Base-by-base conservation (phyloP, 345 rosid species). In the Angophora floribunda region DNA sequence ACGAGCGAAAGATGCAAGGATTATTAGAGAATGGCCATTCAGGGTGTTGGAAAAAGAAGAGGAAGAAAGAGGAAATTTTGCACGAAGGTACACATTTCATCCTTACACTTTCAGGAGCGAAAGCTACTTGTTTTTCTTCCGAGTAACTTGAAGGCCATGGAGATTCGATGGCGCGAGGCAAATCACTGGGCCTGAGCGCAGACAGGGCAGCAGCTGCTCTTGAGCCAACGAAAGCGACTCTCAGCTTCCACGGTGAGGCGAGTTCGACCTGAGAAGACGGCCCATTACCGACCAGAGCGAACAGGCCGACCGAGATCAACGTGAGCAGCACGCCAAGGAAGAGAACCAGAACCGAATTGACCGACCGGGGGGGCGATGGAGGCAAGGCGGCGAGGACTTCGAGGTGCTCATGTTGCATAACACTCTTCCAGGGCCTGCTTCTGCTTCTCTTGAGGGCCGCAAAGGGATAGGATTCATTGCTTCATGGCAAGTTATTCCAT, bases 401-500 rank as follows among this genome's bases (percentile, higher is more conserved):
- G 26, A 44, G 44, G 84, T 36, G 49, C 84, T 22, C 84, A 75
- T 75, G 4, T 19, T 75, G 84, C 47, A 2, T n/a, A 14, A 41
- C 80, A 19, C 80, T 19, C 84, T 5, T 75, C 84, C 45, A 12
- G 28, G 84, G 19, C 21, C 14, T 22, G 84, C 21, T 75, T 49
- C 49, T 44, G 49, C 47, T 17, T 70, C 82, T 21, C 47, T 41
- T 36, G 47, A 16, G 47, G 82, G 47, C 19, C 63, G 28, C 32
- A 32, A n/a, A 8, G 59, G 50, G 87, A 36, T 28, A 21, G 51
- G 84, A 87, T 89, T 87, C 91, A 87, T 89, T 70, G 59, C 89
- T 87, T 87, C 87, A 57, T 50, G 26, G 57, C 12, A 8, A 78
- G 87, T 55, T 75, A 89, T 89, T 87, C 88, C n/a, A 67, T 55